Evolutionary conservation across 441 rosid species (phyloP), one percentile per base, ranked within the genome.

Genomic region (Gossypium trilobum): DNA sequence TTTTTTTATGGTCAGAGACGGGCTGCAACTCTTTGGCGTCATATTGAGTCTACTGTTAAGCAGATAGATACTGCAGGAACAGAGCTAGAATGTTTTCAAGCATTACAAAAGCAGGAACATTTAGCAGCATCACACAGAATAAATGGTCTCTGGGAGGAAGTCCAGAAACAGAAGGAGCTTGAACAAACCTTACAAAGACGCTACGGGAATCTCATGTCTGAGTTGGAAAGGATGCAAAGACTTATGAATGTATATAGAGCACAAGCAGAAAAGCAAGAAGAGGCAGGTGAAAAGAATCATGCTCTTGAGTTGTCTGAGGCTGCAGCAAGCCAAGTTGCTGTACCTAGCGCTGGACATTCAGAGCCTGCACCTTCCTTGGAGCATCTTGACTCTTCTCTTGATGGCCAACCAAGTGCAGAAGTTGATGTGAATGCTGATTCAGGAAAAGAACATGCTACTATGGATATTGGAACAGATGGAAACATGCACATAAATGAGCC

Each of bases 61-160:
- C 97, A 87, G 85, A 86, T 93, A 73, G 97, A 90, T 76, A 84
- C 88, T 73, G 89, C 97, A 62, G 87, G 92, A 78, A 95, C 96
- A 36, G 97, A 95, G 75, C 88, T 93, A 0, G 95, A 91, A 80
- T 93, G 98, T 78, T 95, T 92, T 81, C 91, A 82, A 82, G 89
- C 87, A 68, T 86, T 92, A 74, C 93, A 92, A 82, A 95, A 89
- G 82, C 99, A 92, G 81, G 99, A 95, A 77, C 93, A 91, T 65
- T 69, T 87, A 72, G 97, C 98, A 59, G 97, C 98, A 27, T 78
- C 90, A 33, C 90, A 83, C 80, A 84, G 99, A 82, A 87, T 92
- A 73, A 88, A 85, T 79, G 81, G 85, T 74, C 81, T 95, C 42
- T 83, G 93, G 89, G 97, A 85, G 78, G 97, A 91, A 79, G 95